Evolutionary conservation across 2,329 filamentous ascomycete genomes (phyloP), one percentile per base, ranked within the genome.

Genomic region (Scedosporium minutisporum): DNA sequence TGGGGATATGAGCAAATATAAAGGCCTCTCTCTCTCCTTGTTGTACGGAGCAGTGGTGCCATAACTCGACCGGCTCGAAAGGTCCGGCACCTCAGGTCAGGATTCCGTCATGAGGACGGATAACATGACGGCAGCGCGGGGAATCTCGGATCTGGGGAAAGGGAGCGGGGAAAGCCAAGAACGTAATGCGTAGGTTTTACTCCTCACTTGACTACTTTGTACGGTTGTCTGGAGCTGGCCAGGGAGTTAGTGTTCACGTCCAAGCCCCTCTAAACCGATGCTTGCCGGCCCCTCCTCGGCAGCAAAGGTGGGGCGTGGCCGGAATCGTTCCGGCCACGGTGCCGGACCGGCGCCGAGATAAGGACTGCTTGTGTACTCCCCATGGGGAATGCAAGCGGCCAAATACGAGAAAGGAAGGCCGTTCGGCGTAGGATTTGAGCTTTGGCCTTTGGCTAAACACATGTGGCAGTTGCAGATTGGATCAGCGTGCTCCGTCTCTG

Each of bases 291-390:
- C 61, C 48, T 29, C 60, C 44, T 38, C 46, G 60, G 44, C 42
- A 27, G 58, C 59, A 64, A 62, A 62, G 57, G 60, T 69, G 67
- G 64, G 57, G 63, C 57, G 63, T 71, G 71, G 71, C 71, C 71
- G 71, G 71, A 73, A 73, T 60, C 1, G 59, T 73, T 73, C 71
- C 71, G 71, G 71, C 71, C 71, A 69, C 64, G 53, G 55, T 62
- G 61, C 21, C 60, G 60, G 60, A 57, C 27, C 60, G 60, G 60
- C 46, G 60, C 60, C 46, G 60, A 38, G 18, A 55, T 23, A 55
- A 27, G 44, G 44, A 18, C 23, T 18, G 23, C 23, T 6, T 23
- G 6, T 9, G 33, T 18, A n/a, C 21, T 23, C n/a, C 4, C 23
- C 55, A 58, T 14, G 33, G 27, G 33, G 14, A 10, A 16, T n/a